These are phyloP conservation scores for Rozella allomycis DNA, from an alignment of 371 early-diverging fungal genomes.

Conservation along the genomic window DNA sequence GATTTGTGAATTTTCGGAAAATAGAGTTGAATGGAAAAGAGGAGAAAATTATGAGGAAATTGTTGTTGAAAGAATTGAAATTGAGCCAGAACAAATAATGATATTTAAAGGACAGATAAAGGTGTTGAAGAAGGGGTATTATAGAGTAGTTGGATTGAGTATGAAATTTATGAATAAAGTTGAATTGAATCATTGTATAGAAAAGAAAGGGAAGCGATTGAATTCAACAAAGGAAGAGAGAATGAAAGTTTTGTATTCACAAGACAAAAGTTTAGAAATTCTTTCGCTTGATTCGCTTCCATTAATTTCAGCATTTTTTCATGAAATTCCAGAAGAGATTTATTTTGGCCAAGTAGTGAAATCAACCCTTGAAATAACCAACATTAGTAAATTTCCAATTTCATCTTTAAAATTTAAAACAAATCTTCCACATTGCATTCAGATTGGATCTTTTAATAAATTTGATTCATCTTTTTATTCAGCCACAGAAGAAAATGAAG, in stretches of 20 bases:
- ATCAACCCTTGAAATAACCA: conserved; percentile 46
- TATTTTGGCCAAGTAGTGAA: conserved; percentile 61
- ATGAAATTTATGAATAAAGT: no score
- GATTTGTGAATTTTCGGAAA: no score
- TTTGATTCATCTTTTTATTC: no score
- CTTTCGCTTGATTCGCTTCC: conserved; percentile 62
- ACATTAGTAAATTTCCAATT: conserved; percentile 54
- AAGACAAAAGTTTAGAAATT: conserved; percentile 44
- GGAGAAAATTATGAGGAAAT: no score
- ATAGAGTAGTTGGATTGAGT: no score
- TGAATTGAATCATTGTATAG: conserved; percentile 39
- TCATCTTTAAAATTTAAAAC: conserved; percentile 42
- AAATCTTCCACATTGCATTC: conserved; percentile 69
- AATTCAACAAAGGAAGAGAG: conserved; percentile 46
- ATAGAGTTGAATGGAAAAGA: no score
- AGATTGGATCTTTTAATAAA: conserved; percentile 28
- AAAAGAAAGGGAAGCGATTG: conserved; percentile 43
- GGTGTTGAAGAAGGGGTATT: no score
- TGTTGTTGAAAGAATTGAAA: no score
- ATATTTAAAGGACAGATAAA: no score
- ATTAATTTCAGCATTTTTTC: conserved; percentile 47
- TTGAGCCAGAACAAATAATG: no score
- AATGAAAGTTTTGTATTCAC: conserved; percentile 30
- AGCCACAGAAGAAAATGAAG: no score
- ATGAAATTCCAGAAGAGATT: conserved; percentile 45